Conservation (phyloP, 352 stramenopile species). For the Pythium sp. region DNA sequence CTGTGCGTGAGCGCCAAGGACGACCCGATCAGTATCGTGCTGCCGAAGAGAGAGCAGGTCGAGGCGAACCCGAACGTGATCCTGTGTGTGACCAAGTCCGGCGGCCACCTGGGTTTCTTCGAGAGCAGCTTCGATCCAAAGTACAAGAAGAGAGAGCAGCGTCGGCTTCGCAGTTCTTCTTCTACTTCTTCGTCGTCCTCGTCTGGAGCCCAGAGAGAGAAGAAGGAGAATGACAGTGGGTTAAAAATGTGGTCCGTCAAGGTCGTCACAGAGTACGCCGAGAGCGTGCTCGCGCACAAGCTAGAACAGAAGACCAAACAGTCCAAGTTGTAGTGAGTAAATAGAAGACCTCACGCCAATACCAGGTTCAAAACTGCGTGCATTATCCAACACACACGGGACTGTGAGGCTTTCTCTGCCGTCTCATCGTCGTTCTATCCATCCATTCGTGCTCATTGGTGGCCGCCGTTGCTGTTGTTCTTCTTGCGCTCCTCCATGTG, state of each 20-base stretch:
- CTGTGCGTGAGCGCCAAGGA: constrained; percentile 67
- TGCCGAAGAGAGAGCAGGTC: constrained; percentile 31
- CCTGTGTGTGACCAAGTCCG: constrained; percentile 55
- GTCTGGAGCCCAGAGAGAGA: constrained; percentile 2
- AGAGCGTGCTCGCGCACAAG: constrained; percentile 37
- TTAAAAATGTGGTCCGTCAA: constrained; percentile 44
- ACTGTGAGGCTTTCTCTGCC: no score
- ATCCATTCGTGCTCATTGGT: not conserved
- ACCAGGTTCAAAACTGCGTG: not conserved
- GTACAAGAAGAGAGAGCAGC: not conserved
- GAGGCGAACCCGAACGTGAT: constrained; percentile 58
- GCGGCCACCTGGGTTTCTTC: constrained; percentile 74
- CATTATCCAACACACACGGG: not conserved
- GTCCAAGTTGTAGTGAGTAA: not conserved
- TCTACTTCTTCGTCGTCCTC: not conserved
- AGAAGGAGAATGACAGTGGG: constrained; percentile 1
- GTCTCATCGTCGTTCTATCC: not conserved
- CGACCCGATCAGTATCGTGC: constrained; percentile 53
- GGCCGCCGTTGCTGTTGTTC: constrained; percentile 8
- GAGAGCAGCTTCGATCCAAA: constrained; percentile 21
- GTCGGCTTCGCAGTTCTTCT: not conserved
- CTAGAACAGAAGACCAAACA: constrained; percentile 8
- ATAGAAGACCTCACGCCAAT: not conserved
- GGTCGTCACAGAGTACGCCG: constrained; percentile 50
- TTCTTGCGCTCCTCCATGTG: constrained; percentile 16